Conservation (phyloP, 495 filamentous ascomycete species). For the Hyaloscypha hepaticicola region DNA sequence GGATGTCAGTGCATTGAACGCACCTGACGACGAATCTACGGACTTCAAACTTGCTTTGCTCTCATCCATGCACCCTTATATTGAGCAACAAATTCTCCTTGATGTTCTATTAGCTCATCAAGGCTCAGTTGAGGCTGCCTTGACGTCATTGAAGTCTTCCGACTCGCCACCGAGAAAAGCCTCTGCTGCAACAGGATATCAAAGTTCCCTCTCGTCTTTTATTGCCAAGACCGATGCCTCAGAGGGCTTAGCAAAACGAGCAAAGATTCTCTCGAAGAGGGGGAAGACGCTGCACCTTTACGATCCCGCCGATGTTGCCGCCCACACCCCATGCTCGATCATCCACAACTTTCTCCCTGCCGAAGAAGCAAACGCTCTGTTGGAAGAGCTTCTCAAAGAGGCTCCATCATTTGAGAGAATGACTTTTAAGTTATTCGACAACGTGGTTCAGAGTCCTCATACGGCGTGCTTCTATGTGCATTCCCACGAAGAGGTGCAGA, state of each 20-base stretch:
- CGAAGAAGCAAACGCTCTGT: conserved; percentile 66
- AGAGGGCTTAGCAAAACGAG: conserved; percentile 38
- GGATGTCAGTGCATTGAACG: conserved; percentile 24
- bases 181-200: conserved; percentile 43
- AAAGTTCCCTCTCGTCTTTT: conserved; percentile 58
- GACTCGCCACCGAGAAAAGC: conserved; percentile 39
- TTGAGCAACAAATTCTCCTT: conserved; percentile 64
- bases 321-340: conserved; percentile 83
- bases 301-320: conserved; percentile 71
- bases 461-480: conserved; percentile 80
- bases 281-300: conserved; percentile 82
- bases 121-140: conserved; percentile 69
- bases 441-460: conserved; percentile 77
- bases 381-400: conserved; percentile 75
- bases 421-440: conserved; percentile 83
- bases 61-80: conserved; percentile 66
- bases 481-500: conserved; percentile 44
- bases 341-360: conserved; percentile 85
- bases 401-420: conserved; percentile 68
- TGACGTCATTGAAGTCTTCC: conserved; percentile 44
- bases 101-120: conserved; percentile 76
- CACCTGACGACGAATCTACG: conserved; percentile 67
- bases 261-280: conserved; percentile 59
- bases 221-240: conserved; percentile 39
- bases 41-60: conserved; percentile 86